Evolutionary conservation across 805 yeast species (phyloP).

Genomic region (Cyberlindnera samutprakarnensis): DNA sequence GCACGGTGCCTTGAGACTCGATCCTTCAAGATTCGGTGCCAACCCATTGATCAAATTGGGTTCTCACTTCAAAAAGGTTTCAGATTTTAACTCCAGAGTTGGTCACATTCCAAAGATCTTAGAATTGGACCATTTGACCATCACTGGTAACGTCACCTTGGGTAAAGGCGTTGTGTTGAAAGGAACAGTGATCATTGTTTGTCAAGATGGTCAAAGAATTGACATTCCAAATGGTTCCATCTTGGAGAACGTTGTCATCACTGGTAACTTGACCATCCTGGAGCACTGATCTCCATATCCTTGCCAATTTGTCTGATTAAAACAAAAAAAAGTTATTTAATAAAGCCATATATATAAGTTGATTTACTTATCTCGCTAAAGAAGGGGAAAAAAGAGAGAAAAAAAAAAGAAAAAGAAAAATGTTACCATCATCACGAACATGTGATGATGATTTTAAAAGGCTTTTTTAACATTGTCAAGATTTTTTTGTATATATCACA

Average conservation of each 20-base stretch:
- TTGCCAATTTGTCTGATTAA: too few relatives aligned
- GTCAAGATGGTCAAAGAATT: slow-evolving; percentile 93
- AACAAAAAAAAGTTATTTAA: too few relatives aligned
- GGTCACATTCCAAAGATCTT: slow-evolving; percentile 94
- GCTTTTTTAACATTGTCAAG: too few relatives aligned
- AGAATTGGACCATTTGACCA: slow-evolving; percentile 94
- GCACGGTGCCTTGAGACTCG: slow-evolving; percentile 85
- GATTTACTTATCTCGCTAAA: too few relatives aligned
- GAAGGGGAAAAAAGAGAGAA: too few relatives aligned
- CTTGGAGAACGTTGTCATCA: slow-evolving; percentile 92
- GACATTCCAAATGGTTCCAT: slow-evolving; percentile 96
- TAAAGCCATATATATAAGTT: too few relatives aligned
- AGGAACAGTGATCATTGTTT: slow-evolving; percentile 96
- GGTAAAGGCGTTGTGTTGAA: slow-evolving; percentile 88
- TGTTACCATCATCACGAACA: too few relatives aligned
- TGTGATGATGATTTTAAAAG: too few relatives aligned
- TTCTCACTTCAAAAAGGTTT: slow-evolving; percentile 92
- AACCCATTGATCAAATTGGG: slow-evolving; percentile 95
- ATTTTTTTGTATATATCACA: too few relatives aligned
- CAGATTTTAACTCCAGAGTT: slow-evolving; percentile 82
- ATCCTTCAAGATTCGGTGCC: slow-evolving; percentile 79
- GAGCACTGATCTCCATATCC: slow-evolving; percentile 72
- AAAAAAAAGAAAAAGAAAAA: too few relatives aligned
- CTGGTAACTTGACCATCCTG: slow-evolving; percentile 91
- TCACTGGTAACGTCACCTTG: slow-evolving; percentile 90